These are phyloP conservation scores for Solanum corneliomulleri DNA, from an alignment of 257 asterid species.

Conservation along the genomic window DNA sequence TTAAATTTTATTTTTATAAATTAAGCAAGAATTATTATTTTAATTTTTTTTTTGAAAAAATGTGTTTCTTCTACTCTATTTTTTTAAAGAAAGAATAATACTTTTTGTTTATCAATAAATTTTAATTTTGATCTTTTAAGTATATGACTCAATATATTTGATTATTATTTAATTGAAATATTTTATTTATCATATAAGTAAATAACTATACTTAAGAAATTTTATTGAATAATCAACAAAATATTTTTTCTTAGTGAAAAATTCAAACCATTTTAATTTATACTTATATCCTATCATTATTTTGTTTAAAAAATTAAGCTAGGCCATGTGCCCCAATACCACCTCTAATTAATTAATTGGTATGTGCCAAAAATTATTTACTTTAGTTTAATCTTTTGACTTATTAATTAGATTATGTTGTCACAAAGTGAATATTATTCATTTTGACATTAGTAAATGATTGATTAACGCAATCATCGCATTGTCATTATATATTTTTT, in stretches of 20 bases:
- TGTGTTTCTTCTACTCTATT: not conserved
- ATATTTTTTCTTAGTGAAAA: no score
- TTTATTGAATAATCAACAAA: not conserved
- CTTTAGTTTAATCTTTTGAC: not conserved
- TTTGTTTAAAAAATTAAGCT: not conserved
- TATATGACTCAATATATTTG: not conserved
- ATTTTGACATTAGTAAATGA: not conserved
- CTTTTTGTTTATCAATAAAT: no score
- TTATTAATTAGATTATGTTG: not conserved
- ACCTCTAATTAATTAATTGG: not conserved
- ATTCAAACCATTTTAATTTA: not conserved
- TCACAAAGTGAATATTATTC: not conserved
- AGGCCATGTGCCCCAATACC: not conserved
- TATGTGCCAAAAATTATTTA: not conserved
- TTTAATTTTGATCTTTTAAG: not conserved
- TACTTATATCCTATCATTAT: not conserved
- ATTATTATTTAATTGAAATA: not conserved
- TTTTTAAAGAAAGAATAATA: not conserved
- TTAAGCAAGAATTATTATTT: not conserved
- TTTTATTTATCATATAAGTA: no score
- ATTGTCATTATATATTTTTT: not conserved
- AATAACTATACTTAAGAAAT: not conserved
- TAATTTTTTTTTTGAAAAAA: not conserved
- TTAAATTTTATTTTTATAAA: not conserved
- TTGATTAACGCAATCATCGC: not conserved